Evolutionary conservation across 805 yeast species (phyloP), one percentile per base, ranked within the genome.

Genomic region (Torulaspora microellipsoides): DNA sequence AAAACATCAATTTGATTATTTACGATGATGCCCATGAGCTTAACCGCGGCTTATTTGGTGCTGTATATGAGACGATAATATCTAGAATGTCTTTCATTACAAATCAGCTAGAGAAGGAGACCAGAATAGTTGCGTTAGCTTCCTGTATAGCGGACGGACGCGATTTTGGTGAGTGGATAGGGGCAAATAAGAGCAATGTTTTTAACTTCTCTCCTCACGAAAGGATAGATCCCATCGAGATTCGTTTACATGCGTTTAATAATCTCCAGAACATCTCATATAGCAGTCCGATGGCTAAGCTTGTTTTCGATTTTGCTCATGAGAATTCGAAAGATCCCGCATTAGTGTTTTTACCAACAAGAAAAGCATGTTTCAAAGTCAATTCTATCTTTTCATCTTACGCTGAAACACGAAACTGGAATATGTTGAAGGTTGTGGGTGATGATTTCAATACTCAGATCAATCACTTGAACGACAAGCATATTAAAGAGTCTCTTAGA

Each of bases 91-190:
- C 83, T 47, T 79, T 83, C 48, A 77, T 89, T 60, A 69, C 81
- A 0, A 71, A 77, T 1, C 93, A 86, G 51, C 58, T 82, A n/a
- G 84, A 81, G 28, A 69, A 65, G 2, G 59, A 69, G 1, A 51
- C 78, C 5, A 67, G 98, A 50, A 62, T 89, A 20, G 76, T 91
- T n/a, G 90, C 79, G 0, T 66, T 91, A 17, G 72, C 85, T 0
- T 71, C 79, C 0, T 78, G 95, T 1, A 60, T 91, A 31, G 79
- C 93, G 0, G 85, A 82, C 56, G 85, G 84, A 3, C 72, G 78
- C 40, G 96, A 87, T 51, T 64, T 90, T 45, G 91, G 85, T 1
- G 86, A 83, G 42, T 93, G 98, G 96, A 64, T 93, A 25, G 95
- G 93, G 2, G 81, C 84, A 20, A 53, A 73, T 1, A 82, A 79